Percentiles rank a stretch among this genome's conserved stretches.
phyloP scores from a whole-genome alignment of 352 stramenopile genomes.

The Pythium brassicae region DNA sequence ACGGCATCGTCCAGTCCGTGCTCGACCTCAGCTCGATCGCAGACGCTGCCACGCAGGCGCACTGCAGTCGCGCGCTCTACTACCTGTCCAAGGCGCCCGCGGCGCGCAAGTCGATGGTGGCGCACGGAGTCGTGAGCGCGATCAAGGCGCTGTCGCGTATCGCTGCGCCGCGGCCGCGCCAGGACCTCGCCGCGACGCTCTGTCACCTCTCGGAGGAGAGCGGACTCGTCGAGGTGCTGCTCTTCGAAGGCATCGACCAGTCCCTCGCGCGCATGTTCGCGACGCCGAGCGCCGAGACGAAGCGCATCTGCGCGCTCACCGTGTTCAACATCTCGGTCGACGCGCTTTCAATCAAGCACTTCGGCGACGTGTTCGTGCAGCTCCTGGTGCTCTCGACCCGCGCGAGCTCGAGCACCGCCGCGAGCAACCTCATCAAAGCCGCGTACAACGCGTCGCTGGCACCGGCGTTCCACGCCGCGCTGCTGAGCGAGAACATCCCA shows the following conservation, averaged over 20 bases:
- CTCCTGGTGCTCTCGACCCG: conserved; percentile 33
- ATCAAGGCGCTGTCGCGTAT: conserved; percentile 48
- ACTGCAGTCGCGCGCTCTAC: conserved; percentile 72
- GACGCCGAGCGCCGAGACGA: conserved; percentile 46
- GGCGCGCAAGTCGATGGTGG: conserved; percentile 54
- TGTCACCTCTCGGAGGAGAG: conserved; percentile 66
- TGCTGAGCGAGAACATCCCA: conserved; percentile 64
- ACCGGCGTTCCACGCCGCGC: conserved; percentile 44
- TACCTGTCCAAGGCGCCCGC: conserved; percentile 37
- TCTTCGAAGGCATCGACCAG: conserved; percentile 71
- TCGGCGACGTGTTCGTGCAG: conserved; percentile 57
- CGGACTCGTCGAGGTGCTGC: conserved; percentile 44
- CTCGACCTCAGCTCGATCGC: conserved; percentile 36
- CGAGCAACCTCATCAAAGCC: conserved; percentile 57
- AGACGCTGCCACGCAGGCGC: conserved; percentile 43
- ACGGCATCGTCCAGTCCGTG: conserved; percentile 68
- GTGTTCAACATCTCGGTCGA: conserved; percentile 72
- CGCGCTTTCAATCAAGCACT: conserved; percentile 54
- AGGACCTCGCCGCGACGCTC: conserved; percentile 62
- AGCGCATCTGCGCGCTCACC: conserved; percentile 59
- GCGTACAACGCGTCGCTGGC: conserved; percentile 65
- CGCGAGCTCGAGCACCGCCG: conserved; percentile 14
- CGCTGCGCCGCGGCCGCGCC: conserved; percentile 20
- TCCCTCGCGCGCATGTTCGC: conserved; percentile 43
- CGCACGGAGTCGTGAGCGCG: conserved; percentile 35